Percentiles rank a stretch among this genome's conserved stretches.
phyloP scores from a whole-genome alignment of 495 filamentous ascomycete genomes.

The Podospora didyma region DNA sequence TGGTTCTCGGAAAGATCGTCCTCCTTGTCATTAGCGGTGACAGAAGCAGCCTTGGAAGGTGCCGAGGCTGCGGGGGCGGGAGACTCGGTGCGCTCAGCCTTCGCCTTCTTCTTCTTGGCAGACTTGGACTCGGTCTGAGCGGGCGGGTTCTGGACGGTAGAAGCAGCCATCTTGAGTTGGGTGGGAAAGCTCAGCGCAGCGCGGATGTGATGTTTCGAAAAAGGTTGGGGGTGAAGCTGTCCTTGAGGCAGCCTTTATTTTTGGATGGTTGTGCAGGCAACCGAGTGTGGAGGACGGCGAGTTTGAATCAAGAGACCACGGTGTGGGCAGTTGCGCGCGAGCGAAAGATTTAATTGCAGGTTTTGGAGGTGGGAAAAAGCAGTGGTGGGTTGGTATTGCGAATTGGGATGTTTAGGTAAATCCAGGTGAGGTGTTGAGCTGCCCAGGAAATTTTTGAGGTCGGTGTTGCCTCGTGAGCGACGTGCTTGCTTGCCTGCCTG shows the following conservation, averaged over 20 bases:
- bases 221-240: conserved; percentile 2
- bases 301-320: not conserved
- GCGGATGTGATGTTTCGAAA: not conserved
- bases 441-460: conserved; percentile 3
- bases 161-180: conserved; percentile 42
- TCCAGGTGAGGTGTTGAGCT: not conserved
- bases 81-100: conserved; percentile 46
- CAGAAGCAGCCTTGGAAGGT: conserved; percentile 37
- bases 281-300: not conserved
- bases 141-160: conserved; percentile 48
- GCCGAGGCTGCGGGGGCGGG: conserved; percentile 38
- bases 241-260: not conserved
- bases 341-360: not conserved
- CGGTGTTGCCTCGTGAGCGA: not conserved
- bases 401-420: not conserved
- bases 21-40: conserved; percentile 31
- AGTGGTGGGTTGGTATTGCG: not conserved
- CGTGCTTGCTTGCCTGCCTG: not conserved
- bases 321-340: not conserved
- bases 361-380: not conserved
- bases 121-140: conserved; percentile 54
- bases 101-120: conserved; percentile 69
- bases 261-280: not conserved
- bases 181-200: conserved; percentile 4
- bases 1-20: conserved; percentile 61